Evolutionary conservation across 140 eudicot species (phyloP).

Genomic region (Oenanthe javanica): DNA sequence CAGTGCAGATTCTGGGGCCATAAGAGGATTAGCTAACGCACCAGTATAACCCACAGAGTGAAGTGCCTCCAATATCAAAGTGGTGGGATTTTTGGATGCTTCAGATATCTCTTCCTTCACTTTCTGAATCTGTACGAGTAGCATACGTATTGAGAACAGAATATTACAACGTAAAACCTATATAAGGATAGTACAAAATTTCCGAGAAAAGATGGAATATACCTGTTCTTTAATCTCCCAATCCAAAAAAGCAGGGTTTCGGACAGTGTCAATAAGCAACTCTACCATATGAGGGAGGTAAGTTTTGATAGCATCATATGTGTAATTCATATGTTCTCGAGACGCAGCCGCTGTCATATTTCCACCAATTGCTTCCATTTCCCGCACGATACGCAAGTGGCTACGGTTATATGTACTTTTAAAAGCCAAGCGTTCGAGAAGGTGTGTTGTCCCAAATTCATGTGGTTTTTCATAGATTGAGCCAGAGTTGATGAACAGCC

Average conservation of each 20-base stretch:
- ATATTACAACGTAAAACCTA: neutral
- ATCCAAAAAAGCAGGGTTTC: slow-evolving; percentile 85
- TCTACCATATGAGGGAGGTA: slow-evolving; percentile 94
- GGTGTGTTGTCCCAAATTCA: slow-evolving; percentile 73
- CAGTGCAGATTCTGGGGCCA: slow-evolving; percentile 71
- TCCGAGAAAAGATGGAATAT: slow-evolving; percentile 1
- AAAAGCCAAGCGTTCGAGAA: slow-evolving; percentile 94
- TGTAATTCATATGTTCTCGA: slow-evolving; percentile 77
- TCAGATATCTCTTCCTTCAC: slow-evolving; percentile 65
- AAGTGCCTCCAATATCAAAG: slow-evolving; percentile 70
- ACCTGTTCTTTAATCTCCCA: slow-evolving; percentile 98
- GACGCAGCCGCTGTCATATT: slow-evolving; percentile 68
- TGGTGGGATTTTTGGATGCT: slow-evolving; percentile 60
- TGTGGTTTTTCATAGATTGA: slow-evolving; percentile 75
- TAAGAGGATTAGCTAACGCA: slow-evolving; percentile 63
- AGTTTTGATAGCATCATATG: slow-evolving; percentile 76
- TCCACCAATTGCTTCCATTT: slow-evolving; percentile 97
- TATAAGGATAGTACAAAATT: neutral
- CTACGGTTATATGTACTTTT: slow-evolving; percentile 81
- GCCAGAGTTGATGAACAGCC: slow-evolving; percentile 72
- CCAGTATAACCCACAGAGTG: slow-evolving; percentile 91
- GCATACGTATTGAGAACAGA: neutral
- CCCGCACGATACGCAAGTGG: slow-evolving; percentile 86
- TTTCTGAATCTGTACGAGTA: slow-evolving; percentile 50
- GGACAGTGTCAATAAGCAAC: slow-evolving; percentile 69